These are phyloP conservation scores for Yamadazyma atlantica DNA, from an alignment of 1,139 yeast species.

Conservation along the genomic window DNA sequence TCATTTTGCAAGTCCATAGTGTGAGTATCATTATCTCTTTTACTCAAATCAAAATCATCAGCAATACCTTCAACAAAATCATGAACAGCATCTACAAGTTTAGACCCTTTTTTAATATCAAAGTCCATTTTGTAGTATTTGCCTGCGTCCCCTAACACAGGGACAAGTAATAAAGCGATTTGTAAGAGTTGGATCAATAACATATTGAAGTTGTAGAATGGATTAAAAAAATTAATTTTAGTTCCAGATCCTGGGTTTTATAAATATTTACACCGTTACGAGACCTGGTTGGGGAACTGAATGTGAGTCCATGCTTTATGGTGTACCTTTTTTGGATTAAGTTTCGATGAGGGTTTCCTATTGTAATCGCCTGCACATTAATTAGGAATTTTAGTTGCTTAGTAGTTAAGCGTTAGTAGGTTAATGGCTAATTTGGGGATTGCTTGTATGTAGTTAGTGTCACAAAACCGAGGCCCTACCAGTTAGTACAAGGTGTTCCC, in stretches of 20 bases:
- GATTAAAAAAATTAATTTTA: not conserved
- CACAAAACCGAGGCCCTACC: no score
- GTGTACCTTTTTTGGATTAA: no score
- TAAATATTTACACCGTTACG: no score
- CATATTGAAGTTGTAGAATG: not conserved
- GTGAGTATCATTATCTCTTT: conserved; percentile 11
- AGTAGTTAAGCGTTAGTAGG: no score
- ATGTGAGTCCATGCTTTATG: no score
- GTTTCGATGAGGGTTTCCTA: no score
- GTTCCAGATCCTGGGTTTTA: no score
- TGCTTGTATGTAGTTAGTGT: no score
- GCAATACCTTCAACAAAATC: conserved; percentile 14
- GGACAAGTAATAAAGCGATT: conserved; percentile 9
- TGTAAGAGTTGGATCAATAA: not conserved
- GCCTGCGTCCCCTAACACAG: conserved; percentile 21
- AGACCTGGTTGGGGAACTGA: no score
- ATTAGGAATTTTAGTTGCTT: no score
- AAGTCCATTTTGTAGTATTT: conserved; percentile 25
- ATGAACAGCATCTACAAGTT: conserved; percentile 18
- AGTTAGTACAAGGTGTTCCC: not conserved
- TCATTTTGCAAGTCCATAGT: conserved; percentile 15
- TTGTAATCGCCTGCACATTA: no score
- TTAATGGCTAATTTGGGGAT: no score
- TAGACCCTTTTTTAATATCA: conserved; percentile 26
- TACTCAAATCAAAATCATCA: conserved; percentile 4